phyloP scores from a whole-genome alignment of 169 alveolate species.

The Plasmodium coatneyi region DNA sequence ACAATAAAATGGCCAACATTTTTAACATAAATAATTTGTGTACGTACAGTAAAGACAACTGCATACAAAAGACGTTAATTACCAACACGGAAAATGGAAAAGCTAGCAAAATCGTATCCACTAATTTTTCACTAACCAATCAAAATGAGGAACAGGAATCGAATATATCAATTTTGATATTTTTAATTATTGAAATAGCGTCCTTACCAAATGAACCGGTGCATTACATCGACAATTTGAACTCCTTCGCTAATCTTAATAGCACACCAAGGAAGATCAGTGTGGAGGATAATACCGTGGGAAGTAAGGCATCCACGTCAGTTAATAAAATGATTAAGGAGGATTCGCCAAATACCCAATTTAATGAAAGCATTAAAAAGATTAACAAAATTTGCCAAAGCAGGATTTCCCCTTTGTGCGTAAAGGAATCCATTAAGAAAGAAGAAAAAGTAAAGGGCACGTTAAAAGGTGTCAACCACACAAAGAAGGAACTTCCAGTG shows the following conservation, averaged over 20 bases:
- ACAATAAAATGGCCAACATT: slow-evolving; percentile 58
- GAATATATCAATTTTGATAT: slow-evolving; percentile 30
- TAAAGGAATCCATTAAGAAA: slow-evolving; percentile 67
- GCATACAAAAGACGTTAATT: not conserved
- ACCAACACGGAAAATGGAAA: slow-evolving; percentile 23
- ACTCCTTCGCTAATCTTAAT: slow-evolving; percentile 26
- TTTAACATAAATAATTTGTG: slow-evolving; percentile 47
- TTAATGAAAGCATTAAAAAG: slow-evolving; percentile 69
- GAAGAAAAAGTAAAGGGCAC: slow-evolving; percentile 44
- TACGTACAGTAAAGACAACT: slow-evolving; percentile 17
- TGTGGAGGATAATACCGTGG: slow-evolving; percentile 3
- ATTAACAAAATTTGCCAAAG: slow-evolving; percentile 71
- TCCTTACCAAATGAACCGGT: slow-evolving; percentile 19
- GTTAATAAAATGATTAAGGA: slow-evolving; percentile 57
- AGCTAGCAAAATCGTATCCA: slow-evolving; percentile 49
- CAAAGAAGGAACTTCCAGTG: slow-evolving; percentile 69
- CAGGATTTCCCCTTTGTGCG: slow-evolving; percentile 63
- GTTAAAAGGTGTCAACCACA: not conserved
- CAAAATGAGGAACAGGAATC: slow-evolving; percentile 48
- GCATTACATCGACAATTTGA: slow-evolving; percentile 22
- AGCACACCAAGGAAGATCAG: slow-evolving; percentile 24
- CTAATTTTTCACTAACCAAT: slow-evolving; percentile 42
- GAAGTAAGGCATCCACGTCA: slow-evolving; percentile 9
- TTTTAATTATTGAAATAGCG: slow-evolving; percentile 13
- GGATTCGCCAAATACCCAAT: slow-evolving; percentile 66